Base-by-base conservation (phyloP, 139 green algal species). In the Limnomonas spitsbergensis region DNA sequence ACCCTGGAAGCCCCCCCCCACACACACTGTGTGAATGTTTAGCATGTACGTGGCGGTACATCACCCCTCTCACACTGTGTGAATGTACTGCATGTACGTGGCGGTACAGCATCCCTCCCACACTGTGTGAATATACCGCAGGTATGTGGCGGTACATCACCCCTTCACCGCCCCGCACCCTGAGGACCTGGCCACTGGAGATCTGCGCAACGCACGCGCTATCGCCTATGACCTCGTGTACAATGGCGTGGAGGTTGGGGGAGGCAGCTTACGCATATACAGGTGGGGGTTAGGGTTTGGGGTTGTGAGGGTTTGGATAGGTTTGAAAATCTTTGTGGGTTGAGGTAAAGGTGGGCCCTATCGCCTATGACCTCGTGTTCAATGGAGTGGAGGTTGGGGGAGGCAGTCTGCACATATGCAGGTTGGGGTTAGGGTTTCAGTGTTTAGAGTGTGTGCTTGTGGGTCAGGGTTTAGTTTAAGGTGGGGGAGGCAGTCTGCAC, bases 151-250 rank as follows among this genome's bases (percentile, higher is more conserved):
- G 38, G 83, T 98, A 81, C 96, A 99, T 85, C 96, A 99, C 80
- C 96, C 95, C 67, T 99, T 99, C 89, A 99, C 96, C 1, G 95
- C 95, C 0, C 95, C 95, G 9, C 88, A 94, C 80, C 83, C 85
- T 24, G 88, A 95, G 0, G 90, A 95, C 73, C 31, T 88, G 32
- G 74, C 77, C 2, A 40, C 66, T 0, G 77, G 77, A 31, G 72
- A 82, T 66, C 52, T 77, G 3, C 9, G 31, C 47, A 78, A 78
- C 1, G 86, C 88, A 0, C 84, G 81, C 31, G 93, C 93, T 0
- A 73, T 90, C 27, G 96, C 96, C 0, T 99, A 99, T 83, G 96
- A 99, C 81, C 81, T 99, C 7, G 96, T 99, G 32, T 98, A 98
- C 89, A 99, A 99, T 76, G 96, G 96, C 3, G 89, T 97, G 27